These are phyloP conservation scores for Zymoseptoria crescenta DNA, from an alignment of 2,329 filamentous ascomycete species.

Conservation along the genomic window DNA sequence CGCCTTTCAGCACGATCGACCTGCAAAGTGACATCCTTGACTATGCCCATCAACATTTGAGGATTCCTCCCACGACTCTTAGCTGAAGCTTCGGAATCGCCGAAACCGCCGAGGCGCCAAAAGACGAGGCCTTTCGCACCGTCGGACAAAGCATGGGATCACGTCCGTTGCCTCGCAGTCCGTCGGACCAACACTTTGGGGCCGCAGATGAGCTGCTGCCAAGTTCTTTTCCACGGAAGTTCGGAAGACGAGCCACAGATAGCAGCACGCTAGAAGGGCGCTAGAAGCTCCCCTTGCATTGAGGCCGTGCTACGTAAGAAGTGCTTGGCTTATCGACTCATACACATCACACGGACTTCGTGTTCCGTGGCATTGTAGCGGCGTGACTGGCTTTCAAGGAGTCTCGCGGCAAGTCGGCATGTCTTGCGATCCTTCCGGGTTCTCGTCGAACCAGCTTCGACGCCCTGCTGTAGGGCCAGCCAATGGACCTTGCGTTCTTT, in stretches of 20 bases:
- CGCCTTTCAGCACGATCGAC: constrained; percentile 26
- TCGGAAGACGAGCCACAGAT: not conserved
- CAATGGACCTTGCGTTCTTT: not conserved
- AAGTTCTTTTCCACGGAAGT: not conserved
- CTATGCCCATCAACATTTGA: constrained; percentile 21
- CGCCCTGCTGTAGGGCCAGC: not conserved
- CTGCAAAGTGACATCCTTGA: constrained; percentile 25
- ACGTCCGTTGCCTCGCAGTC: not conserved
- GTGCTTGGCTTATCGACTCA: not conserved
- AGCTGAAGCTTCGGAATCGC: not conserved
- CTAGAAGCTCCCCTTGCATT: not conserved
- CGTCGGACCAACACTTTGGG: not conserved
- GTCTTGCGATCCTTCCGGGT: not conserved
- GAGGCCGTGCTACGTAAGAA: not conserved
- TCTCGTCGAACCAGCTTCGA: not conserved
- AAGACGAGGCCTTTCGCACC: not conserved
- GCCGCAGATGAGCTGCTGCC: not conserved
- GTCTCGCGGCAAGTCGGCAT: not conserved
- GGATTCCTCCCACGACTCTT: not conserved
- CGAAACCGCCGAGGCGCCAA: not conserved
- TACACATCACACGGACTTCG: not conserved
- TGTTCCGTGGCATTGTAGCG: not conserved
- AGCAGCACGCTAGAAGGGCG: not conserved
- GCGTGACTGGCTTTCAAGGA: not conserved
- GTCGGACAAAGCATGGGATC: not conserved